phyloP scores from a whole-genome alignment of 2,329 filamentous ascomycete genomes.

The Sphaerulina musiva region DNA sequence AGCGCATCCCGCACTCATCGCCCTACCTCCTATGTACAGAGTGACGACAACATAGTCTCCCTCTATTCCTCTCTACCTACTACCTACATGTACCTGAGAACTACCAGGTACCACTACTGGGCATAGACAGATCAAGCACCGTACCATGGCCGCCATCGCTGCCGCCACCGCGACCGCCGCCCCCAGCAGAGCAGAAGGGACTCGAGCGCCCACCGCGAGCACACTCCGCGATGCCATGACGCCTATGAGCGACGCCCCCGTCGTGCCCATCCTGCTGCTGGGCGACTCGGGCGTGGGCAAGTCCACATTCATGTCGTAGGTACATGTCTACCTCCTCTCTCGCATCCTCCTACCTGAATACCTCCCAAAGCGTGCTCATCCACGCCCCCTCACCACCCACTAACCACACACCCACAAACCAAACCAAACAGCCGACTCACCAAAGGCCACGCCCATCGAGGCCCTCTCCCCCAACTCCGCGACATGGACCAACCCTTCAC shows the following conservation, averaged over 20 bases:
- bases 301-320: constrained; percentile 57
- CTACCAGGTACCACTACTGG: not conserved
- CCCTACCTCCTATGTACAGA: not conserved
- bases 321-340: constrained; percentile 18
- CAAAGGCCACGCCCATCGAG: constrained; percentile 28
- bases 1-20: not conserved
- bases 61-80: not conserved
- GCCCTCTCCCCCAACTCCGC: constrained; percentile 41
- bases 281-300: constrained; percentile 56
- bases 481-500: constrained; percentile 54
- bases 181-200: not conserved
- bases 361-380: not conserved
- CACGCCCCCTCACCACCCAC: not conserved
- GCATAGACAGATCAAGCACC: not conserved
- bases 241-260: constrained; percentile 26
- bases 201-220: not conserved
- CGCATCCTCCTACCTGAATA: constrained; percentile 4
- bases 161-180: constrained; percentile 1
- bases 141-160: constrained; percentile 2
- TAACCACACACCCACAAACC: not conserved
- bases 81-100: no score
- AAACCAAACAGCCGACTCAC: constrained; percentile 24
- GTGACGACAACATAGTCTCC: not conserved
- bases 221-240: constrained; percentile 6
- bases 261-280: constrained; percentile 49